Base-by-base conservation (phyloP, 306 rosid genomes). In the Malus fusca region DNA sequence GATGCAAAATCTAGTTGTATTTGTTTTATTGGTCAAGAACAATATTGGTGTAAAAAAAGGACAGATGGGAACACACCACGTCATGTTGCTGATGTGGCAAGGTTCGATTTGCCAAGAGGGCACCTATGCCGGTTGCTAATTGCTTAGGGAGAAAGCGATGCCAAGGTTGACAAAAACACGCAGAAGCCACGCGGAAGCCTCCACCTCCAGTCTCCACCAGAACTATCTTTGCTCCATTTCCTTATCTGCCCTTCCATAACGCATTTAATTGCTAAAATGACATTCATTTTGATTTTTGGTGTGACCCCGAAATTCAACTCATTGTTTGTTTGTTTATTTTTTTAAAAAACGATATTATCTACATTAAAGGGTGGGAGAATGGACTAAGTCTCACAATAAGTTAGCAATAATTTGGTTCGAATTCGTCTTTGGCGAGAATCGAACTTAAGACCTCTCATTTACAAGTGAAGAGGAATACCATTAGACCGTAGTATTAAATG, bases 61-160 rank as follows among this genome's bases (percentile, higher is more conserved):
- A 61, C 77, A 23, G 19, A 73, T 25, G 25, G 17, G 69, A 74
- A 13, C 40, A 25, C 18, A 0, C 30, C n/a, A 40, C 4, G 31
- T 61, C 22, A 19, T n/a, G 0, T 4, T 21, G 73, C 80, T 79
- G 79, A 82, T 64, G 6, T 86, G 87, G 78, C 84, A 22, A 61
- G 4, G 26, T 46, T 0, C 18, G 11, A 84, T 86, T 84, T 88
- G 89, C 31, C 26, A 10, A 3, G 62, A 68, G 65, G 23, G 2
- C 14, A 23, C 21, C 5, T 17, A 40, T 11, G 23, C 23, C 61
- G 52, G n/a, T 43, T 8, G 59, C 61, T 25, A 1, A 31, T 79
- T 58, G n/a, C 71, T 44, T 67, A 12, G 44, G 33, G 25, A 62
- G 56, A 18, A 79, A 66, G 78, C 61, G 35, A 79, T 30, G 64